Evolutionary conservation across 2,329 filamentous ascomycete species (phyloP).

Genomic region (Cordyceps javanica): DNA sequence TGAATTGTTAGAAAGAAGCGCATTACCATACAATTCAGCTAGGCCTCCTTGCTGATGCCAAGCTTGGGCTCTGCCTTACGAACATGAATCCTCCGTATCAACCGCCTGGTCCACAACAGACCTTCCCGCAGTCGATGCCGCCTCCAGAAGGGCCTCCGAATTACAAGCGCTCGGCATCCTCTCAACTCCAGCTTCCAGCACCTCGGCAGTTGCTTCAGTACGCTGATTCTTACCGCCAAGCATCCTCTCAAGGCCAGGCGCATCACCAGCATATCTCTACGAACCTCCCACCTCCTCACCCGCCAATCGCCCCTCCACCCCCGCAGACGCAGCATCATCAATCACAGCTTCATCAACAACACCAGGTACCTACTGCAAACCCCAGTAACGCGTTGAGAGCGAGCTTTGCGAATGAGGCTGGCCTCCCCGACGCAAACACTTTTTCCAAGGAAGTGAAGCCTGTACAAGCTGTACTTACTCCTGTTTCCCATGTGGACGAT

Average conservation of each 20-base stretch:
- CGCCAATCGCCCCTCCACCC: neutral
- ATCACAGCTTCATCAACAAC: neutral
- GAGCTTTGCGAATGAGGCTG: neutral
- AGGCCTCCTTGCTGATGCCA: neutral
- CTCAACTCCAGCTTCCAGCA: constrained; percentile 3
- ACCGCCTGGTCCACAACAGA: neutral
- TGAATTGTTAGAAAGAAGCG: neutral
- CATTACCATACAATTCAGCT: neutral
- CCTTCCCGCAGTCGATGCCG: neutral
- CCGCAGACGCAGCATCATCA: constrained; percentile 3
- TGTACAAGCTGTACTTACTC: constrained; percentile 16
- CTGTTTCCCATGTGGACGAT: constrained; percentile 30
- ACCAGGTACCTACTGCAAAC: neutral
- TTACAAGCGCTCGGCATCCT: constrained; percentile 2
- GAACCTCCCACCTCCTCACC: constrained; percentile 3
- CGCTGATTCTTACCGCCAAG: constrained; percentile 3
- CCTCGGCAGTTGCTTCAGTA: constrained; percentile 7
- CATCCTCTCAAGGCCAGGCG: neutral
- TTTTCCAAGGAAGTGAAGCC: neutral
- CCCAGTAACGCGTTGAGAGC: neutral
- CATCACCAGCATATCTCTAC: neutral
- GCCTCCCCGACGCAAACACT: neutral
- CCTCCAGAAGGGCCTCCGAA: neutral
- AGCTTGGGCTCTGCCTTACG: neutral
- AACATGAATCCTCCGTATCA: constrained; percentile 11